Evolutionary conservation across 108 stramenopile genomes (phyloP), one percentile per base, ranked within the genome.

Genomic region (Parietichytrium sp.): DNA sequence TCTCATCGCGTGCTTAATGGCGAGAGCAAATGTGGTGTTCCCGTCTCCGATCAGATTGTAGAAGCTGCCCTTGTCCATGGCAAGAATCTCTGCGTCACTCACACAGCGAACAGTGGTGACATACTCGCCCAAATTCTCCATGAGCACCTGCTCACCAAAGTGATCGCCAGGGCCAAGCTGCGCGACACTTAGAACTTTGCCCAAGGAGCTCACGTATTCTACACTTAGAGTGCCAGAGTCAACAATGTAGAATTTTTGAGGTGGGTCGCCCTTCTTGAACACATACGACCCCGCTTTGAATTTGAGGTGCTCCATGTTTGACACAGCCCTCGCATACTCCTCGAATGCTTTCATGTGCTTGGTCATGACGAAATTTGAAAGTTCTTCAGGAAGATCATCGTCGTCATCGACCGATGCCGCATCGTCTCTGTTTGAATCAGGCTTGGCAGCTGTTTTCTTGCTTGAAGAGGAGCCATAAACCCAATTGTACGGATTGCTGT

Each of bases 151-250:
- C 20, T 72, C 61, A 25, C 61, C 61, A 38, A 72, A 72, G 20
- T 72, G 61, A 25, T 72, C 61, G 8, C 61, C 61, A 18, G 61
- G 61, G 36, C 61, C 61, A 7, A 72, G 61, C 38, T 72, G 61
- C 23, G 61, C 61, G 23, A 72, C 38, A 42, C 61, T 72, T 42
- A 72, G 42, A 10, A 45, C 20, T 20, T 72, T 72, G 6, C 61
- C 61, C 10, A n/a, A 36, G 38, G 36, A 33, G 20, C 38, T 45
- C 7, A 25, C 25, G 61, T 45, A 72, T 25, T 72, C 61, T 10
- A 72, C 45, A n/a, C 38, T 45, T 7, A 72, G 38, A 0, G 61
- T 45, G 10, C 61, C 61, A 7, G 61, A 45, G 42, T 72, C 61
- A 6, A 72, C 61, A 27, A 72, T 72, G 1, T 45, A 72, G 25